phyloP scores from a whole-genome alignment of 2,329 filamentous ascomycete genomes.

The Fusarium coicis region DNA sequence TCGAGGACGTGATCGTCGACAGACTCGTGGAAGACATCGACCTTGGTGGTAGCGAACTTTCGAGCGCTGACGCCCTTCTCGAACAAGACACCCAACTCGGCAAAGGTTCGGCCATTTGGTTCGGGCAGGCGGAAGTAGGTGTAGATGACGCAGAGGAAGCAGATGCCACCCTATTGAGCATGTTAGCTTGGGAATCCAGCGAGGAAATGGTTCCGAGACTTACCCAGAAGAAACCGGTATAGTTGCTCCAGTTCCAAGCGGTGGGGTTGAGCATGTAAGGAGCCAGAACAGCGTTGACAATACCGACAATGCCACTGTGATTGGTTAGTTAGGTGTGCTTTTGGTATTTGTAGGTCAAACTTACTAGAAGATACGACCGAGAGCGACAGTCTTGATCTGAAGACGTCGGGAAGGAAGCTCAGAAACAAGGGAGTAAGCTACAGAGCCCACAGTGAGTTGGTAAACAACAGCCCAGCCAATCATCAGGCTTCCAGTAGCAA shows the following conservation, averaged over 20 bases:
- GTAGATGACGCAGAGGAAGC: constrained; percentile 83
- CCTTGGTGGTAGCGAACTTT: constrained; percentile 73
- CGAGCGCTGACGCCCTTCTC: constrained; percentile 77
- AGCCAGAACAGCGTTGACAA: constrained; percentile 82
- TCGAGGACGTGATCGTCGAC: constrained; percentile 61
- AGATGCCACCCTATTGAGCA: constrained; percentile 63
- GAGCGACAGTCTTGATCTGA: constrained; percentile 90
- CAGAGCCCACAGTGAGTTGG: constrained; percentile 87
- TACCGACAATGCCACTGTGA: constrained; percentile 78
- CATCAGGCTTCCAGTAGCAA: constrained; percentile 87
- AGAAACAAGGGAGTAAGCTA: constrained; percentile 88
- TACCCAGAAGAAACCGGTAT: constrained; percentile 86
- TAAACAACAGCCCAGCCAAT: constrained; percentile 84
- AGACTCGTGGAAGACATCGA: constrained; percentile 65
- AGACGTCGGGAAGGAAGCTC: constrained; percentile 85
- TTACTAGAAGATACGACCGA: constrained; percentile 80
- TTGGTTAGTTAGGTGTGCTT: neutral
- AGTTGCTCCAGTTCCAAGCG: constrained; percentile 90
- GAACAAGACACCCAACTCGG: constrained; percentile 87
- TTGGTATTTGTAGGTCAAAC: constrained; percentile 36
- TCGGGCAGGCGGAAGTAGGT: constrained; percentile 71
- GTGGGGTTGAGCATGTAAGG: constrained; percentile 93
- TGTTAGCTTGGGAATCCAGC: neutral
- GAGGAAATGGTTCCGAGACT: constrained; percentile 23
- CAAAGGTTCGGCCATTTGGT: constrained; percentile 82